Base-by-base conservation (phyloP, 169 alveolate species). In the Plasmodium fragile region DNA sequence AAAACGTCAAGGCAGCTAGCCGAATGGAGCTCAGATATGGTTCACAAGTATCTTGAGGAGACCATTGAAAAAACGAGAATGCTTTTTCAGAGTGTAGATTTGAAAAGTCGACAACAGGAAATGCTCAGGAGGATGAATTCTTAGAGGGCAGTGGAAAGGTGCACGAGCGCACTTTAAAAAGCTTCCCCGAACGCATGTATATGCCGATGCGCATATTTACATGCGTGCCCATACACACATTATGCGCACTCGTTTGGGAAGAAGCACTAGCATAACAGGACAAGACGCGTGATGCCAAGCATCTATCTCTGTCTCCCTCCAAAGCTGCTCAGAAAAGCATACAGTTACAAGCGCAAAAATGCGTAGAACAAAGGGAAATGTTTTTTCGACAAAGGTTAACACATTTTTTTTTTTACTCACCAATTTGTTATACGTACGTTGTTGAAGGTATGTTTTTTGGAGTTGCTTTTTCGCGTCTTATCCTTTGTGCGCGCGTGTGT, bases 21-120 rank as follows among this genome's bases (percentile, higher is more conserved):
- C 41, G 83, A 89, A 59, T 89, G 94, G 94, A 89, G 94, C 81
- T 89, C 94, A 55, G 89, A 89, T 65, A 32, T 89, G 43, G 94
- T 89, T 53, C 89, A 89, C 71, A 89, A 89, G 70, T 79, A 89
- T 79, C 89, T 89, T 53, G 94, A 89, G 45, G 94, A 89, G 77
- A 81, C 94, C 13, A 89, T 89, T 59, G 89, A 89, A 55, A 89
- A 65, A 8, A 41, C 82, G 13, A 89, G 81, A 39, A 28, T 79
- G 8, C 69, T 89, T 77, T 89, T 89, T 65, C 43, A 89, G 22
- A 55, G 65, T 39, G 78, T 32, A 13, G 79, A 75, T 53, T 49
- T 84, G 77, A 75, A 84, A 84, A 73, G 84, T 49, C 83, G 93
- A 43, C 75, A 84, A 36, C 80, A 71, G 52, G 93, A 84, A 73